Evolutionary conservation across 2,329 filamentous ascomycete genomes (phyloP).

Genomic region (Ambrosiella cleistominuta): DNA sequence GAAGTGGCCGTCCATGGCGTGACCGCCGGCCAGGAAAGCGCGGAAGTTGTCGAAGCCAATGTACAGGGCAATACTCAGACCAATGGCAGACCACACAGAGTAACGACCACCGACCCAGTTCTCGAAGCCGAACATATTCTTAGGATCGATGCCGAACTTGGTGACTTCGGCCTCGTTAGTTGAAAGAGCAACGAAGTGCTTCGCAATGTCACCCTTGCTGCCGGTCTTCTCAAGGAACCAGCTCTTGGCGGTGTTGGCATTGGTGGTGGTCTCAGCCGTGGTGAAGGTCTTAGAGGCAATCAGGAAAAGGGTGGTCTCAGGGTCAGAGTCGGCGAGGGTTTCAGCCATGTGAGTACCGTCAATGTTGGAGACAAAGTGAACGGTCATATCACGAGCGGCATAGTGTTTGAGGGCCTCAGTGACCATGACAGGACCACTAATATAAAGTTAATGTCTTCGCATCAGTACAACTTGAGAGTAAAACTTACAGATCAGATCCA

Average conservation of each 20-base stretch:
- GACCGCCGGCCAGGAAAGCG: conserved; percentile 82
- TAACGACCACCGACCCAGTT: conserved; percentile 97
- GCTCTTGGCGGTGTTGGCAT: conserved; percentile 88
- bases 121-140: conserved; percentile 99
- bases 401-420: conserved; percentile 95
- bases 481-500: conserved; percentile 87
- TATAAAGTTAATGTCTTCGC: conserved; percentile 14
- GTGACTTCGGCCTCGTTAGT: conserved; percentile 90
- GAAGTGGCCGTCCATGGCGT: conserved; percentile 99
- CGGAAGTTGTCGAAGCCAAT: conserved; percentile 97
- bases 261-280: conserved; percentile 90
- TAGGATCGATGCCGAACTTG: conserved; percentile 96
- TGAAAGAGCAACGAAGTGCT: conserved; percentile 96
- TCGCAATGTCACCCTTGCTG: conserved; percentile 74
- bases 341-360: conserved; percentile 96
- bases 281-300: conserved; percentile 99
- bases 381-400: conserved; percentile 64
- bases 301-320: conserved; percentile 97
- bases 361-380: conserved; percentile 99
- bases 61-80: conserved; percentile 82
- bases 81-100: conserved; percentile 98
- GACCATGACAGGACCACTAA: conserved; percentile 92
- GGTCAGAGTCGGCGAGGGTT: conserved; percentile 72
- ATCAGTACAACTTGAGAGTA: conserved; percentile 15
- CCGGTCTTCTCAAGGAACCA: conserved; percentile 81